Evolutionary conservation across 805 yeast genomes (phyloP).

Genomic region (Starmerella vitae): DNA sequence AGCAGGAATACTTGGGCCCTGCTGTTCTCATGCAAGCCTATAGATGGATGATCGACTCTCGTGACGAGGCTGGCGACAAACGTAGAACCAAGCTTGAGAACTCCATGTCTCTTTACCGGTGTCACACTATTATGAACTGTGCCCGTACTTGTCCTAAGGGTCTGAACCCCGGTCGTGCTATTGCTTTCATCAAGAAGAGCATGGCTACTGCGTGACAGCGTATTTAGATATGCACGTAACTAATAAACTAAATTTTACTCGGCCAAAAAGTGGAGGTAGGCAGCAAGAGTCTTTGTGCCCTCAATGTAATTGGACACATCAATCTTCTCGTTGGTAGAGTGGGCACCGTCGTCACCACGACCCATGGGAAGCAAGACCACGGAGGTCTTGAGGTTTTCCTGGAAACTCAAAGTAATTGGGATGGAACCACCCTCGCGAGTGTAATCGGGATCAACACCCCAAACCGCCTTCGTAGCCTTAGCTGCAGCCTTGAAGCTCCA

Average conservation of each 20-base stretch:
- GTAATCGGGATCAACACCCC: slow-evolving; percentile 90
- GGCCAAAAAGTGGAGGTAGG: slow-evolving; percentile 80
- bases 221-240: neutral
- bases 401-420: slow-evolving; percentile 91
- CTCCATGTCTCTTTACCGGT: slow-evolving; percentile 94
- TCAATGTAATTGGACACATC: slow-evolving; percentile 78
- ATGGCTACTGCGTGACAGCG: slow-evolving; percentile 44
- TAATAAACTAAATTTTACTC: slow-evolving; percentile 15
- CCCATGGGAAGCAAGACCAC: slow-evolving; percentile 94
- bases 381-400: slow-evolving; percentile 68
- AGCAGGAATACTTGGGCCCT: slow-evolving; percentile 95
- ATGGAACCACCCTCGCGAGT: slow-evolving; percentile 99
- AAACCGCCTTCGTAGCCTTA: slow-evolving; percentile 85
- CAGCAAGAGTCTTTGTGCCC: slow-evolving; percentile 87
- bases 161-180: slow-evolving; percentile 92
- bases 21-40: slow-evolving; percentile 98
- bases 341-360: slow-evolving; percentile 98
- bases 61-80: slow-evolving; percentile 74
- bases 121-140: slow-evolving; percentile 99
- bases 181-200: slow-evolving; percentile 91
- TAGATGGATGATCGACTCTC: slow-evolving; percentile 95
- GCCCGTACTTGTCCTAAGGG: slow-evolving; percentile 97
- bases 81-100: slow-evolving; percentile 88
- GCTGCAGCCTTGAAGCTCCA: slow-evolving; percentile 88
- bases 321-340: slow-evolving; percentile 90